Conservation (phyloP, 306 rosid species). For the Lathyrus oleraceus region DNA sequence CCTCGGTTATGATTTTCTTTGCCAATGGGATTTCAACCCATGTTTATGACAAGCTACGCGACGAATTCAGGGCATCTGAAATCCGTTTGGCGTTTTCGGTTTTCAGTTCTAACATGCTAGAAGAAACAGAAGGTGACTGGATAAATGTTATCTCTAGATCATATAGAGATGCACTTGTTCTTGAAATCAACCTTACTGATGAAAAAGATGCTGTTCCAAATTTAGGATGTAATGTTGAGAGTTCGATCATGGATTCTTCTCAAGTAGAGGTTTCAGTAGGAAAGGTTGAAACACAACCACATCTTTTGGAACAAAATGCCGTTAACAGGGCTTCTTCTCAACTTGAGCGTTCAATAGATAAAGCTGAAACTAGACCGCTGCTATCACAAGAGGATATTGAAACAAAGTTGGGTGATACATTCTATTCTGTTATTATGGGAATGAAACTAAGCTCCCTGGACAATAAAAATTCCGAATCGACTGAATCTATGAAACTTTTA, state of each 20-base stretch:
- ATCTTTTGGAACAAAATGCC: slow-evolving; percentile 18
- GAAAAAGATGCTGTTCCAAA: slow-evolving; percentile 29
- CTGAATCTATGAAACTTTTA: slow-evolving; percentile 23
- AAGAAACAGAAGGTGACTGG: slow-evolving; percentile 70
- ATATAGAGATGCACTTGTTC: slow-evolving; percentile 53
- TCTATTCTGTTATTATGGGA: slow-evolving; percentile 49
- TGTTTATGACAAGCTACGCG: slow-evolving; percentile 46
- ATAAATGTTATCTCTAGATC: slow-evolving; percentile 56
- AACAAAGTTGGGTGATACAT: slow-evolving; percentile 43
- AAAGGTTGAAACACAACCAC: slow-evolving; percentile 32
- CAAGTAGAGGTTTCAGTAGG: slow-evolving; percentile 34
- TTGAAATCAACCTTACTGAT: slow-evolving; percentile 55
- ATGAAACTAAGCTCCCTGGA: slow-evolving; percentile 42
- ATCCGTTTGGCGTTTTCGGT: slow-evolving; percentile 49
- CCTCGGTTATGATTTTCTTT: slow-evolving; percentile 76
- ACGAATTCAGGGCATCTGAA: slow-evolving; percentile 64
- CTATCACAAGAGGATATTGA: slow-evolving; percentile 22
- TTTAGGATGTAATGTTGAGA: slow-evolving; percentile 30
- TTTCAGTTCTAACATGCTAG: slow-evolving; percentile 48
- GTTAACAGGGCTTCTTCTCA: slow-evolving; percentile 1
- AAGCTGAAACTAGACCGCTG: slow-evolving; percentile 31
- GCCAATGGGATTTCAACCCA: slow-evolving; percentile 55
- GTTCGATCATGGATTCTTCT: slow-evolving; percentile 33
- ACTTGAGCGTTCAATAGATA: slow-evolving; percentile 31
- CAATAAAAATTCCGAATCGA: slow-evolving; percentile 22